Evolutionary conservation across 495 filamentous ascomycete genomes (phyloP).

Genomic region (Hypoxylon intermedium): DNA sequence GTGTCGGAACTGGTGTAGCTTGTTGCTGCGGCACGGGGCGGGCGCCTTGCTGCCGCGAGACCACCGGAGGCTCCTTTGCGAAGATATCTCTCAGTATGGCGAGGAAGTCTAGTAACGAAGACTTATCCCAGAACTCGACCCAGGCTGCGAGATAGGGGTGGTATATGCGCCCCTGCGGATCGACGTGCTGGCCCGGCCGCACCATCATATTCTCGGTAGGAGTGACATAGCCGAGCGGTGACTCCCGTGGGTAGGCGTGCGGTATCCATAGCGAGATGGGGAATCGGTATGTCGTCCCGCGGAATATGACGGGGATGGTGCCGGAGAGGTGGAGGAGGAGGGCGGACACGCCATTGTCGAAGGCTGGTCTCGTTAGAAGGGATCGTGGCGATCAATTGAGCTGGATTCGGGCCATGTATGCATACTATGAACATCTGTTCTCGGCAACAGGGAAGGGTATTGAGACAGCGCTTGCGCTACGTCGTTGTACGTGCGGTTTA

Average conservation of each 20-base stretch:
- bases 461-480: constrained; percentile 81
- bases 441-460: constrained; percentile 84
- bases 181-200: constrained; percentile 90
- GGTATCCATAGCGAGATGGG: constrained; percentile 96
- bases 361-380: constrained; percentile 62
- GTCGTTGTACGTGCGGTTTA: constrained; percentile 90
- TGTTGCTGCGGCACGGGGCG: constrained; percentile 44
- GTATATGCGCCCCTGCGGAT: constrained; percentile 91
- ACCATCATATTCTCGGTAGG: constrained; percentile 89
- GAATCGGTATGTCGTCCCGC: constrained; percentile 88
- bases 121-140: constrained; percentile 89
- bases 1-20: constrained; percentile 54
- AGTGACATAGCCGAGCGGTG: constrained; percentile 86
- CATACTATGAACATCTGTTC: constrained; percentile 96
- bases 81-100: constrained; percentile 86
- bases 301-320: constrained; percentile 85
- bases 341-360: constrained; percentile 85
- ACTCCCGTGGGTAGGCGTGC: constrained; percentile 83
- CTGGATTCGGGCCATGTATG: constrained; percentile 1
- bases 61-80: constrained; percentile 90
- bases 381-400: no score
- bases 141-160: constrained; percentile 94
- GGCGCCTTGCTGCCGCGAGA: constrained; percentile 68
- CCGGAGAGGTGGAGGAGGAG: constrained; percentile 87
- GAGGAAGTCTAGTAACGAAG: constrained; percentile 79